A percentile compares a stretch with the other conserved stretches of the same genome.
Conservation (phyloP, 148 eudicot genomes). For the Chenopodium quinoa region DNA sequence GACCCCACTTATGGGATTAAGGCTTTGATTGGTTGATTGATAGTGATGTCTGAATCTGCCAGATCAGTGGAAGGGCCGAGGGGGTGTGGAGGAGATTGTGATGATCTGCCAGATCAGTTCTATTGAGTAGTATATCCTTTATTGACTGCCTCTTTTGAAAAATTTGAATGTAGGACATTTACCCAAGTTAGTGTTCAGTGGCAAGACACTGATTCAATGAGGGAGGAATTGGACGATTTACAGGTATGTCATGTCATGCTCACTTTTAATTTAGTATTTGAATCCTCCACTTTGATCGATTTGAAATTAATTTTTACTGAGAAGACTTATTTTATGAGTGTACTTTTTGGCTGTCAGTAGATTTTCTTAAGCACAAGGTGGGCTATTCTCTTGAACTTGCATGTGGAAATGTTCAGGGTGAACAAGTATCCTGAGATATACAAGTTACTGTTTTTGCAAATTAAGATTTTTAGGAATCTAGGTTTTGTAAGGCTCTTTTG, state of each 20-base stretch:
- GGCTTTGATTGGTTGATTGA: no score
- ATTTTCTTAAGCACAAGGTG: conserved; percentile 97
- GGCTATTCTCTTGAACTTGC: conserved; percentile 96
- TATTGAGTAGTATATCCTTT: neutral
- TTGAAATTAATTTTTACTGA: neutral
- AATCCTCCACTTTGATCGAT: neutral
- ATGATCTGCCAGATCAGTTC: neutral
- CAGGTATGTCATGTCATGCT: conserved; percentile 46
- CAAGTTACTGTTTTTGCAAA: conserved; percentile 4
- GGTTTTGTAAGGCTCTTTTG: neutral
- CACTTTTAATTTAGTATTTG: conserved; percentile 8
- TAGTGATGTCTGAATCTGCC: no score
- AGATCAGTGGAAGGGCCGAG: no score
- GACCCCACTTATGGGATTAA: no score
- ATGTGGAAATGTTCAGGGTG: conserved; percentile 98
- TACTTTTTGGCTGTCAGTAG: conserved; percentile 44
- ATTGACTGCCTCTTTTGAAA: conserved; percentile 4
- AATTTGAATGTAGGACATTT: conserved; percentile 63
- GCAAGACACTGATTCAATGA: conserved; percentile 98
- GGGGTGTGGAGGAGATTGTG: neutral
- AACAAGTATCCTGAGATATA: conserved; percentile 79
- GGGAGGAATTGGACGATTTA: conserved; percentile 95
- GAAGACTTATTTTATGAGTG: conserved; percentile 16
- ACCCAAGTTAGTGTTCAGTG: conserved; percentile 98
- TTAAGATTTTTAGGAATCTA: neutral